Base-by-base conservation (phyloP, 2,329 filamentous ascomycete genomes). In the Septoria linicola region DNA sequence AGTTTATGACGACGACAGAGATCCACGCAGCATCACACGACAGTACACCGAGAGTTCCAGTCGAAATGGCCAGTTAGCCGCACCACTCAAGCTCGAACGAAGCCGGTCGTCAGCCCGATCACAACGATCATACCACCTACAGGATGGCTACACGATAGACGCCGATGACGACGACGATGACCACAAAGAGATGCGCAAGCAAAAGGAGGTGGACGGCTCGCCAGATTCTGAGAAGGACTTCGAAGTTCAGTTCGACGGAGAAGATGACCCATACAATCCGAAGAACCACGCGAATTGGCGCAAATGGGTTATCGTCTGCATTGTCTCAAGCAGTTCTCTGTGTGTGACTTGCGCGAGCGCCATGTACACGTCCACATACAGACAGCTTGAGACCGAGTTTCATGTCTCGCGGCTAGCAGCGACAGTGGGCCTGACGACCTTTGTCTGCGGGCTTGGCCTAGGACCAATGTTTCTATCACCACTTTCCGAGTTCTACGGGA, bases 391-490 rank as follows among this genome's bases (percentile, higher is more conserved):
- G 56, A 72, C 76, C 20, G 87, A 95, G 53, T 95, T 96, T 62
- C 72, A 80, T 58, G 80, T 80, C 61, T 86, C 87, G 0, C 79
- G 81, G 49, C 75, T 88, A 42, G 79, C 95, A 19, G 88, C 86
- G 10, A 89, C 89, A 2, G 70, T 96, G 8, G 92, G 91, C 0
- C 73, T 96, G 44, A 90, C 88, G 0, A 77, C 87, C 1, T 96
- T 91, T 65, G 89, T 52, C 16, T 46, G 43, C 19, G 47, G 20
- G 16, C 81, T 88, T 46, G 80, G 74, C 14, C 66, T 76, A 10
- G 78, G 79, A 0, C 77, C 78, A 2, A 80, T 79, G 81, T 63
- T 80, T n/a, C 64, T 83, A 3, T 73, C 70, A 39, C 80, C 80
- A 75, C 69, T 92, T 47, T 83, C 80, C 54, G 85, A 89, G 69